Base-by-base conservation (phyloP, 2,329 filamentous ascomycete genomes). In the Penicillium sp. region DNA sequence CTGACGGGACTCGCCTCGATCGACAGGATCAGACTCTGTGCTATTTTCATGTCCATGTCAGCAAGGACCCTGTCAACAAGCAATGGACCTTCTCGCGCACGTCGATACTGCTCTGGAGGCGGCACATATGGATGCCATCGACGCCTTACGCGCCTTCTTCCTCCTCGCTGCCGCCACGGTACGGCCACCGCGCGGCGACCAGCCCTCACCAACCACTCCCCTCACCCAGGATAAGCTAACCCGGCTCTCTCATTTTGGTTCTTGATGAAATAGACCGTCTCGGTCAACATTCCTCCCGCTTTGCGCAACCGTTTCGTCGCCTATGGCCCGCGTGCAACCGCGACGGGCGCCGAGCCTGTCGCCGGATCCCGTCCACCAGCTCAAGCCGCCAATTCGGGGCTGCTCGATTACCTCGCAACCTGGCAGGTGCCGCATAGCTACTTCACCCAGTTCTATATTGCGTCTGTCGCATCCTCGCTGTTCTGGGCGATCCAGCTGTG, bases 391-490 rank as follows among this genome's bases (percentile, higher is more conserved):
- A 45, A 38, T 54, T 30, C 67, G 58, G 59, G 68, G 13, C 43
- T 81, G 49, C 78, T 87, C 61, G 85, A 87, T 68, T 73, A 72
- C 59, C 70, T 85, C 22, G 82, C 85, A 37, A 78, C 75, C 40
- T 75, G 84, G 66, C 85, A 86, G 72, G 89, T 97, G 38, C 93
- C 94, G 25, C 95, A 98, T 78, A 85, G 85, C 63, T 98, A 91
- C 88, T 98, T 98, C 76, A 84, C 83, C 46, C 90, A 95, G 69
- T 98, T 97, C 79, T 98, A 99, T 75, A 72, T 90, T 56, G 75
- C 87, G 38, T 94, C 91, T 3, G 78, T 93, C 4, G 72, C 80
- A 1, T 87, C 86, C 61, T 93, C 91, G 0, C 70, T 86, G 4
- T 90, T 93, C 74, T 97, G 93, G 92, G 85, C 83, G 0, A 76